A percentile compares a stretch with the other conserved stretches of the same genome.
Conservation (phyloP, 1,284 basidiomycete species). For the Erythrobasidium hasegawianum region DNA sequence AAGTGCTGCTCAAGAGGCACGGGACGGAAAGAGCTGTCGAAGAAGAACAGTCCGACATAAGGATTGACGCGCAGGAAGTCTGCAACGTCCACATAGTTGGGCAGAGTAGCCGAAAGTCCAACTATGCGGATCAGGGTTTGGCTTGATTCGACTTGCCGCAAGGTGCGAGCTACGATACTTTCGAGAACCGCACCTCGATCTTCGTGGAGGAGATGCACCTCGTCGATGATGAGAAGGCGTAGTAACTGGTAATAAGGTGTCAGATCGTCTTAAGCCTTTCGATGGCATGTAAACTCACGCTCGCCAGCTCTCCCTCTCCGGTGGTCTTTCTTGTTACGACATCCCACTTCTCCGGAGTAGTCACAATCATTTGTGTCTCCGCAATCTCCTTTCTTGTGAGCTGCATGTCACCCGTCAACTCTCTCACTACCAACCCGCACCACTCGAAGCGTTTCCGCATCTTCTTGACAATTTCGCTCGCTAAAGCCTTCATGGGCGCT, state of each 20-base stretch:
- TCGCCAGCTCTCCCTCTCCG: constrained; percentile 73
- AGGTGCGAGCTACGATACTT: constrained; percentile 92
- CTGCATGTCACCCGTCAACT: constrained; percentile 99
- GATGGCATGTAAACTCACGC: constrained; percentile 56
- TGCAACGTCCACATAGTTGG: constrained; percentile 95
- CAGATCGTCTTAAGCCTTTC: too few relatives aligned
- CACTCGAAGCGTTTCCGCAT: constrained; percentile 84
- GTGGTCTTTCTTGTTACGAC: constrained; percentile 97
- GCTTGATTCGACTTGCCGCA: constrained; percentile 89
- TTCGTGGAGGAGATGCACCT: constrained; percentile 96
- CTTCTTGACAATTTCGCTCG: constrained; percentile 92
- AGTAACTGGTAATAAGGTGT: constrained; percentile 62
- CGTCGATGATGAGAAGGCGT: constrained; percentile 94
- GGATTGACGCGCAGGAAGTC: constrained; percentile 93
- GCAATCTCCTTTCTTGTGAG: constrained; percentile 89
- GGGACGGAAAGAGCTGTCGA: constrained; percentile 95
- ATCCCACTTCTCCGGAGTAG: constrained; percentile 99
- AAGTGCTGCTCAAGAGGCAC: constrained; percentile 98
- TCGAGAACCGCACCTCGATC: constrained; percentile 98
- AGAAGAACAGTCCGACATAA: constrained; percentile 89
- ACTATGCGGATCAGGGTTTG: constrained; percentile 98
- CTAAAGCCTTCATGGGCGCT: constrained; percentile 98
- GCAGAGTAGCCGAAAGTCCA: constrained; percentile 94
- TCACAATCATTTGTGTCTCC: constrained; percentile 96
- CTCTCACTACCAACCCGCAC: constrained; percentile 80